Evolutionary conservation across 805 yeast genomes (phyloP), one percentile per base, ranked within the genome.

Genomic region (Suhomyces canberraensis): DNA sequence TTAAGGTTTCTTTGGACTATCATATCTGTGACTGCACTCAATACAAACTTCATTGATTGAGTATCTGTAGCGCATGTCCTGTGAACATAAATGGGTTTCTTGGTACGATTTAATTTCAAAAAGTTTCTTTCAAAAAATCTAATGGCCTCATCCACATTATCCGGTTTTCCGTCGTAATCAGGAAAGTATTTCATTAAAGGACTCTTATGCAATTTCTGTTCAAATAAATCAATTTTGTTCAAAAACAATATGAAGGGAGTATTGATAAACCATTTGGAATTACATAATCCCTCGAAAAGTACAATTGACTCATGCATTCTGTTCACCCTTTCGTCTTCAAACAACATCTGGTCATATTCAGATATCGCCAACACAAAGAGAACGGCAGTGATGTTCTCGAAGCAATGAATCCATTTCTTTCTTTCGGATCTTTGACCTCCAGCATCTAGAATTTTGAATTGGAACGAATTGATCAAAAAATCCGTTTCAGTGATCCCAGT

Each of bases 61-160:
- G 95, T 78, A 58, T 93, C 98, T 0, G 98, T 93, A 0, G 98
- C 98, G 64, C 97, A 89, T 1, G 98, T 93, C 46, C 89, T 69
- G 63, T 89, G 96, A 16, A 87, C 84, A 56, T 93, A 93, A 21
- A 93, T 75, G n/a, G 89, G 91, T 45, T 80, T 77, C 31, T 77
- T 73, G 21, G 78, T 74, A 42, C 76, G 66, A 56, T 89, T 87
- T 41, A 85, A 58, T 36, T 75, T 67, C 40, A 82, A 52, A 48
- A 89, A 86, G 33, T 77, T 62, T 28, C 67, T 65, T 52, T 85
- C 95, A 54, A 91, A 84, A 54, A 77, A 89, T 46, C 73, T 73
- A 15, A 81, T 55, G 3, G 87, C 91, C 28, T 78, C 82, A 33
- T 80, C 82, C 8, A 71, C 75, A 58, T 83, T 80, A 16, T 70